Evolutionary conservation across 2,329 filamentous ascomycete species (phyloP), one percentile per base, ranked within the genome.

Genomic region (Macroventuria anomochaeta): DNA sequence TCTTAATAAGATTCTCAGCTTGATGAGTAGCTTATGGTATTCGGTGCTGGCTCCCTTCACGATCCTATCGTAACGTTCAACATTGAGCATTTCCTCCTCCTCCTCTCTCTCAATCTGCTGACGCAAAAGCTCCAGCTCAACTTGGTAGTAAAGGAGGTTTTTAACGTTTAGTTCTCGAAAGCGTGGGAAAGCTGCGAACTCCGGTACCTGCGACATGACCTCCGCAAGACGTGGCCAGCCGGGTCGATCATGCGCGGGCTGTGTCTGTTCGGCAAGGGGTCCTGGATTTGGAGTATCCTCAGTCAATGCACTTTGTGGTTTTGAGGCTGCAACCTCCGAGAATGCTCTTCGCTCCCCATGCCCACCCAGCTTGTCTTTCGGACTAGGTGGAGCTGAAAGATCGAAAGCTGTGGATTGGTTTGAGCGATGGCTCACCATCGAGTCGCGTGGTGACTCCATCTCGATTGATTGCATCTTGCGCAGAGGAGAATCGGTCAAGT

Each of bases 111-210:
- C 1, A 20, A 41, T 40, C 11, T 31, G 8, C 3, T 18, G 26
- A 1, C 15, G 34, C 5, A 52, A 10, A 3, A 6, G 1, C 3
- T 52, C 13, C 4, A 52, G 7, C 25, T 52, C n/a, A 1, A 13
- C 36, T 13, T 52, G 26, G 7, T 52, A 52, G 28, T 41, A 52
- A 1, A 52, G 31, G 5, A 52, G 15, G 7, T 36, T 46, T 7
- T 21, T 40, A 1, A 31, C 5, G 7, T 52, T 46, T 5, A 52
- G 21, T 1, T 46, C 41, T 3, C 29, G 8, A 15, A 33, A 52
- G 3, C 49, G 20, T 13, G 41, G 34, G 7, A 52, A 52, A 2
- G 49, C 49, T 7, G 49, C 49, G 10, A 40, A 52, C 7, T 52
- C 49, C 2, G 49, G 36, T 0, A 41, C 23, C 2, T 46, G 10